Conservation (phyloP, 2,329 filamentous ascomycete genomes). For the Aspergillus versicolor region DNA sequence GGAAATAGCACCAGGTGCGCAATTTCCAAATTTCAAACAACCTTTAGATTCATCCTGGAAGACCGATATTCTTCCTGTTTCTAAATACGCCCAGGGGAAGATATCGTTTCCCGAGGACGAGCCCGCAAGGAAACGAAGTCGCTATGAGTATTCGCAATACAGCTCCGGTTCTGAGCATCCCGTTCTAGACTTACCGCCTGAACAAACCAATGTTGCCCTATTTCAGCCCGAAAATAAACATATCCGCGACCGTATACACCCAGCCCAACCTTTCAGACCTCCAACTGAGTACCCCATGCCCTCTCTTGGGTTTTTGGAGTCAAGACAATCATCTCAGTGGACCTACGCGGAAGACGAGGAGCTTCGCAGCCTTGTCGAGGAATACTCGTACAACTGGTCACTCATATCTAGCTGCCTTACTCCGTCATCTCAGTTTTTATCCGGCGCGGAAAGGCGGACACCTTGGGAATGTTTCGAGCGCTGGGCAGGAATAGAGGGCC, state of each 20-base stretch:
- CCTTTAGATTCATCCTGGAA: constrained; percentile 72
- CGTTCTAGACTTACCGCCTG: constrained; percentile 58
- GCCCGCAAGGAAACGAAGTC: constrained; percentile 71
- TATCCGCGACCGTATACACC: constrained; percentile 85
- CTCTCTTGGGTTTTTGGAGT: constrained; percentile 84
- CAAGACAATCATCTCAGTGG: constrained; percentile 85
- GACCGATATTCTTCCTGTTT: constrained; percentile 75
- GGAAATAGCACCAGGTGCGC: constrained; percentile 55
- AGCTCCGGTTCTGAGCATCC: constrained; percentile 61
- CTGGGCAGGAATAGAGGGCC: constrained; percentile 87
- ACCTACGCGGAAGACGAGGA: constrained; percentile 87
- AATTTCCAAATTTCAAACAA: constrained; percentile 57
- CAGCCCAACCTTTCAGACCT: constrained; percentile 87
- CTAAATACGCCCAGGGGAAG: constrained; percentile 80
- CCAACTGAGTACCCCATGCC: constrained; percentile 93
- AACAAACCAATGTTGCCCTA: constrained; percentile 75
- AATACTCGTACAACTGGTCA: constrained; percentile 98
- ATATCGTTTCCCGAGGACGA: constrained; percentile 67
- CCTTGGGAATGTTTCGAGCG: constrained; percentile 99
- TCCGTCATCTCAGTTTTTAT: constrained; percentile 73
- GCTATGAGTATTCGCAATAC: constrained; percentile 79
- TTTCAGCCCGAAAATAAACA: constrained; percentile 88
- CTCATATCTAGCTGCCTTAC: constrained; percentile 80
- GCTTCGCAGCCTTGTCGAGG: constrained; percentile 76
- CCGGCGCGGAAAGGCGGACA: constrained; percentile 83